phyloP scores from a whole-genome alignment of 2,329 filamentous ascomycete genomes.

The Fusarium staphyleae region DNA sequence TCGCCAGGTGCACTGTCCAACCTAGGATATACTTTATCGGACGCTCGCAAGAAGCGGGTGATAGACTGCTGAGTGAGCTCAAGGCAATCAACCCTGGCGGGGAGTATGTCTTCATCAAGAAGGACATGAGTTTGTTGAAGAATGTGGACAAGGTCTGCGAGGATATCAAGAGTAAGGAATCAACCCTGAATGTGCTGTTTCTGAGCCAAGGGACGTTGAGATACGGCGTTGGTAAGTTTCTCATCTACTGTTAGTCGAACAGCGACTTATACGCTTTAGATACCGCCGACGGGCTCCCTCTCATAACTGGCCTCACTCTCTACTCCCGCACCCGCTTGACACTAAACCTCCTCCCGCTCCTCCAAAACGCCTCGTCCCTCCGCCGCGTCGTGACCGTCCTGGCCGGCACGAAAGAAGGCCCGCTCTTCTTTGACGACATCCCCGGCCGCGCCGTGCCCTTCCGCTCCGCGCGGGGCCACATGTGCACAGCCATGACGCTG shows the following conservation, averaged over 20 bases:
- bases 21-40: conserved; percentile 62
- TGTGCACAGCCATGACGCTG: conserved; percentile 37
- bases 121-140: conserved; percentile 57
- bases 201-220: conserved; percentile 50
- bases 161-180: conserved; percentile 53
- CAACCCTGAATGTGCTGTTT: conserved; percentile 56
- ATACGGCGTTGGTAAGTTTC: conserved; percentile 29
- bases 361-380: conserved; percentile 43
- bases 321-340: conserved; percentile 66
- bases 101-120: conserved; percentile 55
- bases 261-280: conserved; percentile 47
- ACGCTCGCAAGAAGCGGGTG: conserved; percentile 49
- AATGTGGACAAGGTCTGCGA: conserved; percentile 58
- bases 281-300: conserved; percentile 63
- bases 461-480: conserved; percentile 30
- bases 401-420: conserved; percentile 32
- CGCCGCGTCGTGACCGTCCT: conserved; percentile 40
- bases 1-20: conserved; percentile 49
- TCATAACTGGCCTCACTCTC: conserved; percentile 58
- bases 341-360: conserved; percentile 62
- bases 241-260: neutral
- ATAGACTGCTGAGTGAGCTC: conserved; percentile 52
- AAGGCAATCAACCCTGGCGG: conserved; percentile 52
- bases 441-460: conserved; percentile 33
- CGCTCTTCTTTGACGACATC: conserved; percentile 36